Base-by-base conservation (phyloP, 139 green algal species). In the Chlamydomonas schloesseri region DNA sequence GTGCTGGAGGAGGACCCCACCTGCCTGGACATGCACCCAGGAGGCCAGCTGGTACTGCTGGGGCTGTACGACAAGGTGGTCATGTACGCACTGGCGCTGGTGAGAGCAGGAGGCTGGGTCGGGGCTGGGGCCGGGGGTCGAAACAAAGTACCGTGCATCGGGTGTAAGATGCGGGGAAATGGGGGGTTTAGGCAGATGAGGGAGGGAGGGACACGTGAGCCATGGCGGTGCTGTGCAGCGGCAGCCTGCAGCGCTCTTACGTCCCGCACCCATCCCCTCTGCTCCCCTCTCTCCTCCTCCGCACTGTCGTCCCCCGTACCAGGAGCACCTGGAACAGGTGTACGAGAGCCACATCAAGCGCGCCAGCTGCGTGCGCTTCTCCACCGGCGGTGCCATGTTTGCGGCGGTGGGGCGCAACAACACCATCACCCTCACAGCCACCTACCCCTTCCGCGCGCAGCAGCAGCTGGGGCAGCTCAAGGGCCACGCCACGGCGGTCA, bases 401-500 rank as follows among this genome's bases (percentile, higher is more conserved):
- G 92, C 89, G 26, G 84, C 87, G 26, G 92, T 91, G 47, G 89
- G 91, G 6, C 81, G 89, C 64, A 87, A 34, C 86, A 93, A 94
- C 87, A 71, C 81, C 72, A 92, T 94, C 64, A 37, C 73, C 11
- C 67, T 94, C 24, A 75, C 75, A 46, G 64, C 78, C 42, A 84
- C 78, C 55, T 82, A 88, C 71, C 14, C 71, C n/a, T 60, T 75
- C 72, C 87, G 84, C 60, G n/a, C 46, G n/a, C 81, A 87, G 60
- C 50, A 46, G 36, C 76, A 74, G 71, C 62, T 86, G 36, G 83
- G 34, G 29, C 18, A 47, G 50, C 89, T 93, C 3, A 88, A 91
- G 69, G 92, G 89, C 21, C 92, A 95, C 73, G 87, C 90, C 34
- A 88, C 83, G 14, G 71, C 78, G 3, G 90, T 95, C 0, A 90